Percentiles rank a stretch among this genome's conserved stretches.
phyloP scores from a whole-genome alignment of 2,329 filamentous ascomycete genomes.

The Rhinocladiella similis region DNA sequence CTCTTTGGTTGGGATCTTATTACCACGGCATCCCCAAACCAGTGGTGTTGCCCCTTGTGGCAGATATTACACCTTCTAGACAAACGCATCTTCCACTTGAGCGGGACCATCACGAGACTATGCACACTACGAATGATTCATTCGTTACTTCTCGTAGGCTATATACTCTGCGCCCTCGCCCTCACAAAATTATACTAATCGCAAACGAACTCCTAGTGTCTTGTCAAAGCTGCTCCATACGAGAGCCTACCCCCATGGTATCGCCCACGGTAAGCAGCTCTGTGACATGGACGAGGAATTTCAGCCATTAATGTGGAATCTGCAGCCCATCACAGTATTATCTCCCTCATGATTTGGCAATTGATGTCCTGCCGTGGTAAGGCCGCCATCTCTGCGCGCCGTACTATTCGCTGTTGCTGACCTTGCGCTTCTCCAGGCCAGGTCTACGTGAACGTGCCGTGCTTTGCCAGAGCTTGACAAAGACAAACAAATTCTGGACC shows the following conservation, averaged over 20 bases:
- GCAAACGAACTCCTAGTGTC: neutral
- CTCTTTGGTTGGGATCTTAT: constrained; percentile 5
- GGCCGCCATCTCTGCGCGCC: neutral
- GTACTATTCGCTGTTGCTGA: neutral
- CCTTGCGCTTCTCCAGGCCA: neutral
- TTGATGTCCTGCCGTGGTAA: constrained; percentile 13
- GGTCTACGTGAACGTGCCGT: constrained; percentile 5
- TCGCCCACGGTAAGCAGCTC: constrained; percentile 4
- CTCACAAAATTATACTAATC: neutral
- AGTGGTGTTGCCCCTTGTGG: constrained; percentile 8
- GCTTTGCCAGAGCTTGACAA: neutral
- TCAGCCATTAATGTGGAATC: neutral
- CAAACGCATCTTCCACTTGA: constrained; percentile 8
- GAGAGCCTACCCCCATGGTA: constrained; percentile 9
- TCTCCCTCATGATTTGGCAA: constrained; percentile 6
- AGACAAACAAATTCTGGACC: constrained; percentile 2
- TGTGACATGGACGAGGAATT: neutral
- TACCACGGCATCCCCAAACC: neutral
- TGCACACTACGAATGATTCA: constrained; percentile 17
- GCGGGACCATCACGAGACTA: constrained; percentile 7
- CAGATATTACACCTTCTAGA: constrained; percentile 4
- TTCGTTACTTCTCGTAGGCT: constrained; percentile 6
- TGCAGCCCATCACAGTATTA: constrained; percentile 1
- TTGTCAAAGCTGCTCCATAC: neutral
- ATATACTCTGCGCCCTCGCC: neutral